A percentile compares a stretch with the other conserved stretches of the same genome.
Conservation (phyloP, 1,284 basidiomycete genomes). For the Pisolithus thermaeus region DNA sequence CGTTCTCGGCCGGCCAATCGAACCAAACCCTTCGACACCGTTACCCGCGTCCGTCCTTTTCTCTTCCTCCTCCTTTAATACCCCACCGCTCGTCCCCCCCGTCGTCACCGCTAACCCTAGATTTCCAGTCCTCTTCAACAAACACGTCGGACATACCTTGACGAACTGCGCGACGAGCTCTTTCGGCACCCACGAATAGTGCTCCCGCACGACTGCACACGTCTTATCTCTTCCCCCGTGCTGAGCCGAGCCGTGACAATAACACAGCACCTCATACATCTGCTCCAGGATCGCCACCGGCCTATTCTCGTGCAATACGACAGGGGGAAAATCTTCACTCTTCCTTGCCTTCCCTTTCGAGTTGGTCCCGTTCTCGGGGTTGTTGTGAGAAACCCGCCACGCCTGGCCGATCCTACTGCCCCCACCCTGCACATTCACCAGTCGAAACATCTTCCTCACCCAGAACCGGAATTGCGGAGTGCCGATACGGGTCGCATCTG, state of each 20-base stretch:
- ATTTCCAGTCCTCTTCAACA: slow-evolving; percentile 33
- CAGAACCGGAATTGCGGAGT: slow-evolving; percentile 72
- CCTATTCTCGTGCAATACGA: slow-evolving; percentile 59
- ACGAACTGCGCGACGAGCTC: slow-evolving; percentile 73
- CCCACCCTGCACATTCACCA: slow-evolving; percentile 26
- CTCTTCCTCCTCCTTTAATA: not conserved
- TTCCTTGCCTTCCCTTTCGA: not conserved
- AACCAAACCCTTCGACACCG: too few relatives aligned
- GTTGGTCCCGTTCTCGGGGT: slow-evolving; percentile 14
- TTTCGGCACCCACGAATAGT: slow-evolving; percentile 78
- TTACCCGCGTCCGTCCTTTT: too few relatives aligned
- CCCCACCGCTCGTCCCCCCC: too few relatives aligned
- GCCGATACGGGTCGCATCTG: slow-evolving; percentile 36
- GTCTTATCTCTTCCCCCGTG: slow-evolving; percentile 80
- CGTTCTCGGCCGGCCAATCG: too few relatives aligned
- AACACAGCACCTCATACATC: slow-evolving; percentile 69
- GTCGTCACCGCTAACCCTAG: slow-evolving; percentile 10
- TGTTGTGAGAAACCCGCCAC: slow-evolving; percentile 8
- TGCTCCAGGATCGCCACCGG: slow-evolving; percentile 71
- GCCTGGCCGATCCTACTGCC: too few relatives aligned
- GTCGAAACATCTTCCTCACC: slow-evolving; percentile 72
- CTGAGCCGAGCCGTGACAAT: slow-evolving; percentile 57
- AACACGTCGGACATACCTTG: slow-evolving; percentile 69
- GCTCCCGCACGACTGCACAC: slow-evolving; percentile 48
- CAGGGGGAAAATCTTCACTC: slow-evolving; percentile 20